These are phyloP conservation scores for Staphylotrichum longicolle DNA, from an alignment of 495 filamentous ascomycete species.

Conservation along the genomic window DNA sequence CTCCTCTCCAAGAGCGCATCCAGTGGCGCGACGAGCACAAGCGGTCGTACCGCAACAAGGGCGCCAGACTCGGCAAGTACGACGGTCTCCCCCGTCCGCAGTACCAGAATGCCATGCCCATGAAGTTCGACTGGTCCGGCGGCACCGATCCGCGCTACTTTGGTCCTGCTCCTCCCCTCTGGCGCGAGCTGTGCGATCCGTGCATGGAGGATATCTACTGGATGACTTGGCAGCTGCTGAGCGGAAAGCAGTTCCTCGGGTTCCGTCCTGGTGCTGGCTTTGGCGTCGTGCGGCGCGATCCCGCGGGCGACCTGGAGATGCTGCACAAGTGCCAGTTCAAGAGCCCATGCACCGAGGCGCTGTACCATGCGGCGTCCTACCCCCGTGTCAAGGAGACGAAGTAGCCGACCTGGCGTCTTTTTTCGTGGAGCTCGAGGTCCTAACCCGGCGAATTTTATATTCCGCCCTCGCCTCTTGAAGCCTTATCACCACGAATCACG, in stretches of 20 bases:
- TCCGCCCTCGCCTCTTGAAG: neutral
- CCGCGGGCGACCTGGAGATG: constrained; percentile 1
- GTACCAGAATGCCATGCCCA: constrained; percentile 15
- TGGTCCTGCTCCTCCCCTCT: constrained; percentile 26
- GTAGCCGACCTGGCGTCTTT: neutral
- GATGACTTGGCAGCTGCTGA: constrained; percentile 30
- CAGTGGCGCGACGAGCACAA: constrained; percentile 14
- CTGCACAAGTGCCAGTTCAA: constrained; percentile 21
- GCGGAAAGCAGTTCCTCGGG: constrained; percentile 25
- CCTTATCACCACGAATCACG: neutral
- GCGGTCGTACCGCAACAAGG: constrained; percentile 9
- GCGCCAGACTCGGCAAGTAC: constrained; percentile 15
- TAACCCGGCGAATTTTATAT: neutral
- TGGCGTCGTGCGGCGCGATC: constrained; percentile 13
- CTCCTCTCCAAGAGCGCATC: constrained; percentile 28
- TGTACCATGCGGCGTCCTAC: constrained; percentile 16
- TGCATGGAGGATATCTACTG: constrained; percentile 31
- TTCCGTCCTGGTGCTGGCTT: constrained; percentile 27
- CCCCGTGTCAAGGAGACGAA: neutral
- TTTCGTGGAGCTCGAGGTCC: constrained; percentile 3
- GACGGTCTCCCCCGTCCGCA: constrained; percentile 8
- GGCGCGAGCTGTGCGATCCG: constrained; percentile 26
- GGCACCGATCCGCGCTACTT: constrained; percentile 15
- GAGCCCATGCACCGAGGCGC: constrained; percentile 22
- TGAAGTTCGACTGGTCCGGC: constrained; percentile 20